Percentiles rank a stretch among this genome's conserved stretches.
Conservation (phyloP, 2,329 filamentous ascomycete species). For the Pyricularia grisea region DNA sequence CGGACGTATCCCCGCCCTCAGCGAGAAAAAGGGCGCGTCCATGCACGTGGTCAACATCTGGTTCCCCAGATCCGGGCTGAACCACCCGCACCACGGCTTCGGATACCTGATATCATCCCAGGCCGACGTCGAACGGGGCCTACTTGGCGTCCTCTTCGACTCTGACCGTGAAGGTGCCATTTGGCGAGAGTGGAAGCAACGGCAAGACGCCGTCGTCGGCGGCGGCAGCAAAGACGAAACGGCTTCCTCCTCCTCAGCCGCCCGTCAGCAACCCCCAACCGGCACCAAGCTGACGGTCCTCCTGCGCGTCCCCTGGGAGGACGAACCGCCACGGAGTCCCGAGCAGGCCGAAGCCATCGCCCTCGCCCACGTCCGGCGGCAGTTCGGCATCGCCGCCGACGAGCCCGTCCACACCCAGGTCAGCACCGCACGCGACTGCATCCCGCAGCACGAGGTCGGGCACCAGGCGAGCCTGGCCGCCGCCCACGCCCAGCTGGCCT, state of each 20-base stretch:
- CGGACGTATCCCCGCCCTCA: conserved; percentile 35
- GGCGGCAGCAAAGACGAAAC: background rate
- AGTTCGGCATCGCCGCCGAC: conserved; percentile 44
- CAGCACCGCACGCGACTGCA: conserved; percentile 54
- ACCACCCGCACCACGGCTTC: conserved; percentile 59
- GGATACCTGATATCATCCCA: conserved; percentile 84
- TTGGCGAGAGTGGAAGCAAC: conserved; percentile 6
- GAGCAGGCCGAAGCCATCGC: conserved; percentile 46
- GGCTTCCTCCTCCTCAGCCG: background rate
- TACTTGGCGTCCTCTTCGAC: conserved; percentile 86
- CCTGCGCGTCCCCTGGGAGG: conserved; percentile 74
- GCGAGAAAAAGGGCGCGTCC: conserved; percentile 55
- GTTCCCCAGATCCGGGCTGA: conserved; percentile 56
- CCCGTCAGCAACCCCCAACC: conserved; percentile 8
- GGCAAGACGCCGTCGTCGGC: background rate
- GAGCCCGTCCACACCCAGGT: conserved; percentile 63
- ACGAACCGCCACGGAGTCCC: conserved; percentile 52
- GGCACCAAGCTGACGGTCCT: conserved; percentile 91
- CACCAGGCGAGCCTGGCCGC: conserved; percentile 54
- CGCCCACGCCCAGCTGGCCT: conserved; percentile 44
- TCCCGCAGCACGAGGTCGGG: conserved; percentile 83
- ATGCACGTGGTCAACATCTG: conserved; percentile 92
- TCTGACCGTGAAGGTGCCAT: conserved; percentile 43
- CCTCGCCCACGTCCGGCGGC: conserved; percentile 56
- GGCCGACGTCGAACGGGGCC: conserved; percentile 16